phyloP scores from a whole-genome alignment of 306 rosid species.

The Quercus dentata region DNA sequence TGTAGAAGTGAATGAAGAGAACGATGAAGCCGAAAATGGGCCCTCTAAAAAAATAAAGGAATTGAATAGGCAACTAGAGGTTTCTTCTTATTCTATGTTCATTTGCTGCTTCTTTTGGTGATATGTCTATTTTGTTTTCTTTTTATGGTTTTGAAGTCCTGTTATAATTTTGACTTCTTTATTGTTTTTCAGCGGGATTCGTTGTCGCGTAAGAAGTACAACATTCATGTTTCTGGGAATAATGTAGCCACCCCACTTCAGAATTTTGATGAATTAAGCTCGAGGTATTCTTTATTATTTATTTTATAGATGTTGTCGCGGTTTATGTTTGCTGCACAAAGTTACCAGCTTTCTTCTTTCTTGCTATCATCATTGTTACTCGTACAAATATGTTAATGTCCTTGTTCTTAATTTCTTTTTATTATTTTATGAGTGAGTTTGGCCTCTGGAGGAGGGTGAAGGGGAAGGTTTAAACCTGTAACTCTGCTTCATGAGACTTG shows the following conservation, averaged over 20 bases:
- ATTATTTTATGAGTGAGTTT: neutral
- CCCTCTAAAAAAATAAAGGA: conserved; percentile 55
- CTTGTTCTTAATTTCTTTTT: neutral
- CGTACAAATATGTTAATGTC: neutral
- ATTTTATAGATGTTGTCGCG: neutral
- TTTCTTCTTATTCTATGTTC: conserved; percentile 16
- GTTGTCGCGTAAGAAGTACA: conserved; percentile 56
- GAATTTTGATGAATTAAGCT: conserved; percentile 65
- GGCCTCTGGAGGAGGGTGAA: too few species aligned
- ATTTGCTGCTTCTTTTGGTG: neutral
- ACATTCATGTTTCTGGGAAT: conserved; percentile 85
- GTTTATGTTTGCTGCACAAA: too few species aligned
- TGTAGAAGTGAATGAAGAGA: conserved; percentile 22
- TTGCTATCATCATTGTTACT: neutral
- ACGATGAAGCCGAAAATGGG: conserved; percentile 25
- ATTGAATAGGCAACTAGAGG: conserved; percentile 73
- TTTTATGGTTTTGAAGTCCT: neutral
- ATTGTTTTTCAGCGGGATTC: conserved; percentile 54
- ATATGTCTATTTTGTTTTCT: neutral
- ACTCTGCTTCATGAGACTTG: too few species aligned
- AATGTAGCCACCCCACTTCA: conserved; percentile 77
- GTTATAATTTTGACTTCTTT: conserved; percentile 6
- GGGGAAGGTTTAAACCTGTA: too few species aligned
- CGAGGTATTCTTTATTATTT: conserved; percentile 45
- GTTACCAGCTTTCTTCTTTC: neutral